These are phyloP conservation scores for Fomes fomentarius DNA, from an alignment of 1,284 basidiomycete genomes.

Conservation along the genomic window DNA sequence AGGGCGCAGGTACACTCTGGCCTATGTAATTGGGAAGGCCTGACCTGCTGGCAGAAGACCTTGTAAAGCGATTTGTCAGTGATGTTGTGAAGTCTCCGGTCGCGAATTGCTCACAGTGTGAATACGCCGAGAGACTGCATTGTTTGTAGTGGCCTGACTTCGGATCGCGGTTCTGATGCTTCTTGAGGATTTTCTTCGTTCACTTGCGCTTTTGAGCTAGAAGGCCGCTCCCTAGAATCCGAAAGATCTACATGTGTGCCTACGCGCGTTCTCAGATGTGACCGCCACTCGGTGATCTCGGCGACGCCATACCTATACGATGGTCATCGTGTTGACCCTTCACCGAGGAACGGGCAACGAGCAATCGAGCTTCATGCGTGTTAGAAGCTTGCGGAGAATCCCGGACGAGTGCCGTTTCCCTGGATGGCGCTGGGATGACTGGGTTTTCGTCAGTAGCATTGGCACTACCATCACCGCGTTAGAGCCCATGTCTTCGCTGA, in stretches of 20 bases:
- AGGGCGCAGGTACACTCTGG: too few relatives aligned
- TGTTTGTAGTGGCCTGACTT: neutral
- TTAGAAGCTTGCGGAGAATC: too few relatives aligned
- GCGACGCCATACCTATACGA: neutral
- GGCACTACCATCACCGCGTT: neutral
- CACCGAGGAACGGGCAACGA: neutral
- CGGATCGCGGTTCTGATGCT: neutral
- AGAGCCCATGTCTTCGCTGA: neutral
- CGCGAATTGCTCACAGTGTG: neutral
- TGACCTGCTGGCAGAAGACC: neutral
- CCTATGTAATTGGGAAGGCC: too few relatives aligned
- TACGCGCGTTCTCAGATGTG: neutral
- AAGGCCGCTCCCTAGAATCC: neutral
- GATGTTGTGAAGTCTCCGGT: neutral
- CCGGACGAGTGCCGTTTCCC: too few relatives aligned
- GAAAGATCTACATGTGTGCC: neutral
- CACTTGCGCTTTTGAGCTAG: too few relatives aligned
- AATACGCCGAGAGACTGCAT: neutral
- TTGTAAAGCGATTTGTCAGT: neutral
- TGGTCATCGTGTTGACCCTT: neutral
- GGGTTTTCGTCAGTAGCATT: too few relatives aligned
- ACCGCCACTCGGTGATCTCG: neutral
- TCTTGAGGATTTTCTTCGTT: neutral
- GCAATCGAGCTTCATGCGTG: neutral
- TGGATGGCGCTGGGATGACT: too few relatives aligned